phyloP scores from a whole-genome alignment of 139 green algal species.

The Nannochloris sp. region DNA sequence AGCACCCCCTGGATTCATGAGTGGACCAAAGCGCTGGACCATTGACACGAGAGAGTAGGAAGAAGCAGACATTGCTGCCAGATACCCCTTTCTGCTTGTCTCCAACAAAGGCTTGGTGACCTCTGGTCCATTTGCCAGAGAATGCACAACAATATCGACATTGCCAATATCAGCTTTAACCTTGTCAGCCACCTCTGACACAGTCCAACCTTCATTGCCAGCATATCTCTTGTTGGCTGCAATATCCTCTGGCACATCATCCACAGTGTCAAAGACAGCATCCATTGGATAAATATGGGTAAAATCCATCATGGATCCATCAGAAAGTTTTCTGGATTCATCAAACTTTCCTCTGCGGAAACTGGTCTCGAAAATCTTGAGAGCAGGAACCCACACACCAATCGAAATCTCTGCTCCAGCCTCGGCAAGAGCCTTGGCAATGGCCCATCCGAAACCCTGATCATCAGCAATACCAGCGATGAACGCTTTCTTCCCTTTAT shows the following conservation, averaged over 20 bases:
- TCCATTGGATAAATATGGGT: conserved; percentile 95
- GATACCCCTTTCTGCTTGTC: conserved; percentile 87
- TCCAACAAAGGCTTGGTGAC: conserved; percentile 94
- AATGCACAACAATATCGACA: conserved; percentile 97
- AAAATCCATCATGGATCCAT: conserved; percentile 92
- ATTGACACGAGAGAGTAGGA: conserved; percentile 94
- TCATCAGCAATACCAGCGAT: conserved; percentile 97
- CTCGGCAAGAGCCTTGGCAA: conserved; percentile 88
- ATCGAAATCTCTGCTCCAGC: conserved; percentile 92
- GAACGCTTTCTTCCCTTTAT: conserved; percentile 94
- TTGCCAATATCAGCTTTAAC: conserved; percentile 79
- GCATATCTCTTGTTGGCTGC: conserved; percentile 93
- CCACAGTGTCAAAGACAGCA: conserved; percentile 90
- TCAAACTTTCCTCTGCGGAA: conserved; percentile 93
- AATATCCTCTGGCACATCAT: conserved; percentile 93
- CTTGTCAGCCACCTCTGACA: conserved; percentile 73
- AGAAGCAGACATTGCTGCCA: conserved; percentile 91
- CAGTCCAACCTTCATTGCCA: conserved; percentile 63
- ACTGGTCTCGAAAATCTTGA: conserved; percentile 94
- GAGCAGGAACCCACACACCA: conserved; percentile 95
- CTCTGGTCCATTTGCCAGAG: conserved; percentile 96
- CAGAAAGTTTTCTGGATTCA: conserved; percentile 73
- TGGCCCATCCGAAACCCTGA: conserved; percentile 95
- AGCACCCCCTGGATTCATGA: conserved; percentile 66
- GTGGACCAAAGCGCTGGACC: conserved; percentile 55